phyloP scores from a whole-genome alignment of 352 stramenopile genomes.

The Phytophthora megakarya region DNA sequence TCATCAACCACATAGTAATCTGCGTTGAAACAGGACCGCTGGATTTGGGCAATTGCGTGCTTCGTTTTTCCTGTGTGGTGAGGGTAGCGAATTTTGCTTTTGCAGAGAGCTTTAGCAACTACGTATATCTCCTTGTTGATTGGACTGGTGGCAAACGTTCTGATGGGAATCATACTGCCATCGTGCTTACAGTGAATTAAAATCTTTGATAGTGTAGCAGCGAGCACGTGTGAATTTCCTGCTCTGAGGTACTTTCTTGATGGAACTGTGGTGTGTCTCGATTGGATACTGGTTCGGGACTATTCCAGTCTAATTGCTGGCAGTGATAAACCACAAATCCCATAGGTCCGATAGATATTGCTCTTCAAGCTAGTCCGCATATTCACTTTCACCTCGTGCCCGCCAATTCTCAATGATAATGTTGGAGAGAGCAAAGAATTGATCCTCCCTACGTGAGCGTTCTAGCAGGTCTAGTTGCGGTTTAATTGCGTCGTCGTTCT shows the following conservation, averaged over 20 bases:
- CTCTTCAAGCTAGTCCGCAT: not conserved
- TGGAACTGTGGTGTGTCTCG: not conserved
- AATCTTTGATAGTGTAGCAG: not conserved
- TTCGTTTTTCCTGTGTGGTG: not conserved
- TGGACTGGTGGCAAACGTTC: not conserved
- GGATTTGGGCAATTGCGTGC: not conserved
- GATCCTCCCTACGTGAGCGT: not conserved
- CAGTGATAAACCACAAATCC: not conserved
- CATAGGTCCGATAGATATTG: too few relatives aligned
- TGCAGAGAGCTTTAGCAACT: not conserved
- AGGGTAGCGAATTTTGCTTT: not conserved
- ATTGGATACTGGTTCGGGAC: not conserved
- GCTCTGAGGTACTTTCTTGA: not conserved
- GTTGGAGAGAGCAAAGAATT: not conserved
- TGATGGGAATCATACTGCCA: not conserved
- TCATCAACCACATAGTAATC: not conserved
- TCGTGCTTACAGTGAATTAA: not conserved
- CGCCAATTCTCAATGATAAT: not conserved
- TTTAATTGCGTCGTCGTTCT: too few relatives aligned
- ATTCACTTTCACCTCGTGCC: not conserved
- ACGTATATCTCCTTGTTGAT: not conserved
- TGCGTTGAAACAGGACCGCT: too few relatives aligned
- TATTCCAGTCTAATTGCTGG: not conserved
- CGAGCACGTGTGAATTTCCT: not conserved
- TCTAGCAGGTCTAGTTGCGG: not conserved